Evolutionary conservation across 2,329 filamentous ascomycete species (phyloP).

Genomic region (Hypoxylon rubiginosum): DNA sequence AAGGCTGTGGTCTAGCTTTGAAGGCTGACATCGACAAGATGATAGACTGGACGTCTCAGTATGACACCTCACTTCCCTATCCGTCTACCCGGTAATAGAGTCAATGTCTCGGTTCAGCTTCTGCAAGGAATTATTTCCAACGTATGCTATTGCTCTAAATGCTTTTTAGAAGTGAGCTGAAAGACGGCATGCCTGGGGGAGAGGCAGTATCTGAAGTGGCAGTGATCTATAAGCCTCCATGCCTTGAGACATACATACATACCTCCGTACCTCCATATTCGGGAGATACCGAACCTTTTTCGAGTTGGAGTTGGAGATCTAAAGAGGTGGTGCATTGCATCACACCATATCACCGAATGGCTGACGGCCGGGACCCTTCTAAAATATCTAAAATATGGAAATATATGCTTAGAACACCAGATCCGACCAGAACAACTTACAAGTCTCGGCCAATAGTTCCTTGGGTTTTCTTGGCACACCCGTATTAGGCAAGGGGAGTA

Average conservation of each 20-base stretch:
- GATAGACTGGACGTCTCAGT: neutral
- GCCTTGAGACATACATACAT: neutral
- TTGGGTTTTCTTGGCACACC: constrained; percentile 10
- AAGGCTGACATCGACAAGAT: neutral
- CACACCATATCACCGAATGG: neutral
- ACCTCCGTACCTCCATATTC: neutral
- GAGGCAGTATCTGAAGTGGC: neutral
- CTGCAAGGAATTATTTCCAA: neutral
- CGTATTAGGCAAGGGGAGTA: neutral
- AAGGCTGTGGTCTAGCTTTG: neutral
- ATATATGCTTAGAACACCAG: too few species aligned
- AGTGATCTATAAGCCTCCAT: neutral
- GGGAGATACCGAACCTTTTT: too few species aligned
- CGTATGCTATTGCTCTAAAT: neutral
- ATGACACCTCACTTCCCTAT: neutral
- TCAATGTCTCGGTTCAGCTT: neutral
- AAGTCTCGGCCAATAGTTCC: neutral
- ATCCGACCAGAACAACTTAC: neutral
- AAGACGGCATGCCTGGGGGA: neutral
- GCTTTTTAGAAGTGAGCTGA: neutral
- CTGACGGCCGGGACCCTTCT: neutral
- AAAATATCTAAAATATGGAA: too few species aligned
- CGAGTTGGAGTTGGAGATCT: neutral
- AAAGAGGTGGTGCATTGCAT: neutral
- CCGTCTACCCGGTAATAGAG: neutral